Percentiles rank a stretch among this genome's conserved stretches.
Evolutionary conservation across 306 rosid genomes (phyloP).

Genomic region (Acacia acuminata): DNA sequence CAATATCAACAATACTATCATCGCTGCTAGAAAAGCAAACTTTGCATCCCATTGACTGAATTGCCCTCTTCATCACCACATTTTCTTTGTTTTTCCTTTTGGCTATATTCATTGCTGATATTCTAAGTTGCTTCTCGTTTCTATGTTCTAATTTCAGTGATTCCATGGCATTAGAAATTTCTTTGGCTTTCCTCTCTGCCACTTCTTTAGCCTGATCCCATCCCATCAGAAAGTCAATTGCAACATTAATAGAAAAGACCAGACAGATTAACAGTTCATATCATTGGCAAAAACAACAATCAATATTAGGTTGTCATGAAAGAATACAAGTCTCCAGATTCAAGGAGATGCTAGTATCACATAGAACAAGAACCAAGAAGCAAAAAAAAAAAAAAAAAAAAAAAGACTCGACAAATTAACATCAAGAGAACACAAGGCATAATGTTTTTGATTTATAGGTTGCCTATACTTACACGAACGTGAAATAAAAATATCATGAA

Average conservation of each 20-base stretch:
- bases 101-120: constrained; percentile 57
- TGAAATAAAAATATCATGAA: background rate
- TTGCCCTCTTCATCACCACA: constrained; percentile 76
- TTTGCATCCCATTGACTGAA: constrained; percentile 87
- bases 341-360: background rate
- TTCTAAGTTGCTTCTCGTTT: constrained; percentile 64
- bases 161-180: constrained; percentile 59
- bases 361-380: background rate
- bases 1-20: constrained; percentile 69
- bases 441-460: background rate
- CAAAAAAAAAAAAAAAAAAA: background rate
- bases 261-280: background rate
- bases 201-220: constrained; percentile 71
- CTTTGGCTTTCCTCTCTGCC: constrained; percentile 73
- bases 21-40: constrained; percentile 69
- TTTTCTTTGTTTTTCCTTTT: constrained; percentile 70
- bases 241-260: constrained; percentile 13
- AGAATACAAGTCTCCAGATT: background rate
- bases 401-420: background rate
- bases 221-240: background rate
- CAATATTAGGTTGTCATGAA: background rate
- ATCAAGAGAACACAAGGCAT: background rate
- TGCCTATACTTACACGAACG: background rate
- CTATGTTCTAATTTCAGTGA: constrained; percentile 61
- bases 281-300: background rate